A percentile compares a stretch with the other conserved stretches of the same genome.
These are phyloP conservation scores for Nosema muscidifuracis DNA, from an alignment of 371 early-diverging fungal species.

Conservation along the genomic window DNA sequence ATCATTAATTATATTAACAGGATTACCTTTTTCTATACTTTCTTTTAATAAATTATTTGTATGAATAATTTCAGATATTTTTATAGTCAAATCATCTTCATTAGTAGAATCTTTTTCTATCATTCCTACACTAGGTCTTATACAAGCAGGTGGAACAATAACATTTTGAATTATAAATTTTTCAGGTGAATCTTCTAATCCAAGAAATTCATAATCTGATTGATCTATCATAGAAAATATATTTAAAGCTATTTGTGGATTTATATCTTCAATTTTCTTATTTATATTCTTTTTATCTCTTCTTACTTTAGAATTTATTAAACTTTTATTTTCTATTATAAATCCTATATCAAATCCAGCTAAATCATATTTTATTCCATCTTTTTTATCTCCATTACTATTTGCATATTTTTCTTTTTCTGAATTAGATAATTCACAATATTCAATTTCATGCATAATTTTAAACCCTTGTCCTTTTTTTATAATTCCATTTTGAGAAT, in stretches of 20 bases:
- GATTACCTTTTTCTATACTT: slow-evolving; percentile 73
- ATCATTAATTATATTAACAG: slow-evolving; percentile 68
- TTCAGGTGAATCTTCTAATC: slow-evolving; percentile 30
- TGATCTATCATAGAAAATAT: slow-evolving; percentile 75
- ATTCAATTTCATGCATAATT: slow-evolving; percentile 83
- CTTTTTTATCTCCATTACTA: slow-evolving; percentile 56
- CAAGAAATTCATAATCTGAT: slow-evolving; percentile 59
- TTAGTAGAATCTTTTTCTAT: slow-evolving; percentile 75
- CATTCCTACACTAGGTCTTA: slow-evolving; percentile 88
- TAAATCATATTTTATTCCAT: slow-evolving; percentile 64
- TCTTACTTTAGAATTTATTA: slow-evolving; percentile 71
- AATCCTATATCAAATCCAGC: slow-evolving; percentile 68
- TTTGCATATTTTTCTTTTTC: slow-evolving; percentile 31
- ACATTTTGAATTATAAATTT: slow-evolving; percentile 55
- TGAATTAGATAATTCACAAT: slow-evolving; percentile 60
- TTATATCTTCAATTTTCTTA: slow-evolving; percentile 71
- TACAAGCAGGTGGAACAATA: slow-evolving; percentile 89
- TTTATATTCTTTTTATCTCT: slow-evolving; percentile 56
- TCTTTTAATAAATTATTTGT: slow-evolving; percentile 77
- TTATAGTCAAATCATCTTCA: slow-evolving; percentile 96
- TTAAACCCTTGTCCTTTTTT: slow-evolving; percentile 89
- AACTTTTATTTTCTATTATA: slow-evolving; percentile 70
- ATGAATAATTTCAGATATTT: slow-evolving; percentile 86
- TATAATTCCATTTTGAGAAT: slow-evolving; percentile 72
- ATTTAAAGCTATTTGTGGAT: slow-evolving; percentile 74